Evolutionary conservation across 2,329 filamentous ascomycete species (phyloP).

Genomic region (Exophiala mesophila): DNA sequence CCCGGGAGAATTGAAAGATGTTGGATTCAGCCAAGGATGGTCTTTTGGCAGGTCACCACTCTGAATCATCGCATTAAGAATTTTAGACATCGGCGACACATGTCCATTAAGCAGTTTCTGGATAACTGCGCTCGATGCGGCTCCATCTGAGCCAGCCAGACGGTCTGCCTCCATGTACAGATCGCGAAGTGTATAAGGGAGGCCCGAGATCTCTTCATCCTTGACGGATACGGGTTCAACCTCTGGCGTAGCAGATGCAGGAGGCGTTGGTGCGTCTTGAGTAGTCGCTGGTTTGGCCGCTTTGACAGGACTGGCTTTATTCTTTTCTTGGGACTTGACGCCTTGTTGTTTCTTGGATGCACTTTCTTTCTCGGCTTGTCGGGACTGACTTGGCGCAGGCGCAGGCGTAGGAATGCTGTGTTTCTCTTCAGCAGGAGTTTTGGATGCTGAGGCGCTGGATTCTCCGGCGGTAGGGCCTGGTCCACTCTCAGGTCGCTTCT

Average conservation of each 20-base stretch:
- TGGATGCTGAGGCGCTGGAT: background rate
- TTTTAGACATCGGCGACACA: conserved; percentile 21
- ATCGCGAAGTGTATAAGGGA: conserved; percentile 22
- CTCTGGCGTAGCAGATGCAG: conserved; percentile 9
- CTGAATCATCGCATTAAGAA: conserved; percentile 22
- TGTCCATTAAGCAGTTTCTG: conserved; percentile 23
- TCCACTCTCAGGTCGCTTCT: conserved; percentile 29
- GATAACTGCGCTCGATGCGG: conserved; percentile 5
- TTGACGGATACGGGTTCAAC: conserved; percentile 7
- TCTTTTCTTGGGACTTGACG: conserved; percentile 5
- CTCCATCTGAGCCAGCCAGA: conserved; percentile 5
- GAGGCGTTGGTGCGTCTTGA: conserved; percentile 6
- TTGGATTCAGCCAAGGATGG: conserved; percentile 35
- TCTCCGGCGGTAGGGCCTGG: conserved; percentile 12
- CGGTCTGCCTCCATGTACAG: conserved; percentile 21
- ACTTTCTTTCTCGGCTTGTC: background rate
- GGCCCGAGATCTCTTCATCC: conserved; percentile 4
- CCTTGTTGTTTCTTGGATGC: background rate
- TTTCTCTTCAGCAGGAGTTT: background rate
- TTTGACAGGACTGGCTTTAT: conserved; percentile 3
- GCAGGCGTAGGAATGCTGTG: background rate
- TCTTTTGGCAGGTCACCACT: conserved; percentile 34
- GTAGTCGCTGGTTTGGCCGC: background rate
- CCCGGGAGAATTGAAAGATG: conserved; percentile 28
- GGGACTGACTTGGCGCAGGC: background rate